These are phyloP conservation scores for Bipolaris gigantea DNA, from an alignment of 2,329 filamentous ascomycete species.

Conservation along the genomic window DNA sequence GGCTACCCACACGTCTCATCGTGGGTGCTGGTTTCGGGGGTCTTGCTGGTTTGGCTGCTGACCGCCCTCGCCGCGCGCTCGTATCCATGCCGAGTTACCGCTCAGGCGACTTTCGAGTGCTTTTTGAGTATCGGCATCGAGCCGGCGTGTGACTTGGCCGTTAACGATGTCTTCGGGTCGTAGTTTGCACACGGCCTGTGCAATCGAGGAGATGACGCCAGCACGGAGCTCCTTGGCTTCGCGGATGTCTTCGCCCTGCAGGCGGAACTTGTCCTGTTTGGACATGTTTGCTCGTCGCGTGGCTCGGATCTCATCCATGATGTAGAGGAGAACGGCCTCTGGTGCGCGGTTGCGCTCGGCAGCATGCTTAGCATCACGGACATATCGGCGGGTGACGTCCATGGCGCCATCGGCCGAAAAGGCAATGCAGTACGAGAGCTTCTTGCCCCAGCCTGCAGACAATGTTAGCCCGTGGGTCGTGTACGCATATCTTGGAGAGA, in stretches of 20 bases:
- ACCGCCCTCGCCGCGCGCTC: conserved; percentile 41
- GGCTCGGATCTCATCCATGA: conserved; percentile 87
- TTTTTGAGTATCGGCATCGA: conserved; percentile 53
- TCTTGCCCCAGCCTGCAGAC: conserved; percentile 78
- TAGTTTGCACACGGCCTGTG: conserved; percentile 71
- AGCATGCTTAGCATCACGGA: conserved; percentile 71
- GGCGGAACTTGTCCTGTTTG: conserved; percentile 80
- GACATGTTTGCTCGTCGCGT: conserved; percentile 80
- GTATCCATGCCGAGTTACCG: conserved; percentile 44
- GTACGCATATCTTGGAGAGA: not conserved
- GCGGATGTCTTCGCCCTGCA: conserved; percentile 77
- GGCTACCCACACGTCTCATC: conserved; percentile 28
- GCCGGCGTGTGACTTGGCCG: conserved; percentile 31
- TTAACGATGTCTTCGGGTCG: conserved; percentile 54
- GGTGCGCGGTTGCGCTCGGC: conserved; percentile 76
- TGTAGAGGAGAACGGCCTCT: conserved; percentile 87
- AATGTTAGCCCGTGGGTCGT: conserved; percentile 13
- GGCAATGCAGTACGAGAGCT: conserved; percentile 94
- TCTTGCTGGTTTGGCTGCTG: conserved; percentile 43
- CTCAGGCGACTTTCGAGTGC: conserved; percentile 50
- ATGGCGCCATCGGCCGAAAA: conserved; percentile 86
- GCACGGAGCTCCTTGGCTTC: conserved; percentile 76
- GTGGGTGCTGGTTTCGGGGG: conserved; percentile 43
- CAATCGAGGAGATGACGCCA: conserved; percentile 73
- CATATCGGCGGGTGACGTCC: conserved; percentile 68